Evolutionary conservation across 257 asterid genomes (phyloP), one percentile per base, ranked within the genome.

Genomic region (Ligustrum vulgare): DNA sequence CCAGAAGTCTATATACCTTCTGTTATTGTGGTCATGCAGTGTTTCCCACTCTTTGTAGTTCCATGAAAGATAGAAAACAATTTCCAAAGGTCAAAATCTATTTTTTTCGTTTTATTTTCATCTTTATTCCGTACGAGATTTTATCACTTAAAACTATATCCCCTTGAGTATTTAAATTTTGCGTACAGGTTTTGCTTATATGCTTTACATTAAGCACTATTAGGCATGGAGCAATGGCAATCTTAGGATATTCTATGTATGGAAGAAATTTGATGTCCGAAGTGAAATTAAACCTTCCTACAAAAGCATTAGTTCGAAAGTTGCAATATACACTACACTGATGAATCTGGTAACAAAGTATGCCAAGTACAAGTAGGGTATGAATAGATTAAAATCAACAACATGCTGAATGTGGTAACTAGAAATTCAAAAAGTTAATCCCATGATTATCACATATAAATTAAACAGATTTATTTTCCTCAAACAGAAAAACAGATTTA

Each of bases 21-120:
- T 81, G 86, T 70, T 86, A 81, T 35, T 66, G 83, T 69, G 85
- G 83, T 1, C 87, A 83, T 81, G 72, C 86, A 0, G 72, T 86
- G 56, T 83, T 83, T 32, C 86, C 83, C 0, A 79, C 78, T 6
- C 76, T 84, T 18, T 72, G 72, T 58, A 80, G 28, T 67, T 85
- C 87, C 39, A 83, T 81, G 86, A 79, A 76, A 51, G 84, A 83
- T 16, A 72, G 33, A 74, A 70, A 35, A 7, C 63, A 54, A 54
- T 54, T 54, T n/a, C n/a, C n/a, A n/a, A n/a, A n/a, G n/a, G n/a
- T n/a, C n/a, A n/a, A n/a, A n/a, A n/a, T n/a, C n/a, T n/a, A n/a
- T n/a, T n/a, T n/a, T n/a, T n/a, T n/a, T n/a, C n/a, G n/a, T n/a
- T n/a, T n/a, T n/a, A n/a, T n/a, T n/a, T n/a, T n/a, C n/a, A n/a